These are phyloP conservation scores for Inga leiocalycina DNA, from an alignment of 306 rosid species.

Conservation along the genomic window DNA sequence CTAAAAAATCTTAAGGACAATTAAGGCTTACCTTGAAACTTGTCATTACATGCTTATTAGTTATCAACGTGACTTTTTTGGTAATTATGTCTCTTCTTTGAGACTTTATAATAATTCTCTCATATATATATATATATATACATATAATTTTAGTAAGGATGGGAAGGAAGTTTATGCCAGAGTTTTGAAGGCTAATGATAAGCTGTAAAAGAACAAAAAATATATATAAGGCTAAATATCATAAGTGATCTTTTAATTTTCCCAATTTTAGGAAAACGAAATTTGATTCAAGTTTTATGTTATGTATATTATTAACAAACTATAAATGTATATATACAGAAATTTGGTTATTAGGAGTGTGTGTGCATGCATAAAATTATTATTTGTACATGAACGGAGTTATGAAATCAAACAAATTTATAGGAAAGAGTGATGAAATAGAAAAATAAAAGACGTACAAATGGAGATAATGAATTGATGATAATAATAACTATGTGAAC, in stretches of 20 bases:
- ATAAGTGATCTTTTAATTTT: background rate
- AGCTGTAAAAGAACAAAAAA: background rate
- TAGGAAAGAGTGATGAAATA: background rate
- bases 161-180: background rate
- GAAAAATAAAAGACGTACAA: background rate
- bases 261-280: background rate
- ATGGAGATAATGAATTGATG: no score
- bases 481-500: background rate
- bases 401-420: background rate
- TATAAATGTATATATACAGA: background rate
- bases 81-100: no score
- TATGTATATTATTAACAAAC: background rate
- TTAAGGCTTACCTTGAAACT: no score
- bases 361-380: background rate
- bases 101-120: no score
- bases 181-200: background rate
- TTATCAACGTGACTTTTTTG: no score
- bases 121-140: no score
- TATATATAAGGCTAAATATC: background rate
- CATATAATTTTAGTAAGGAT: no score
- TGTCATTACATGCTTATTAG: no score
- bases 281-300: background rate
- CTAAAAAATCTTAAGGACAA: no score
- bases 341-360: no score
- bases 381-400: background rate